Evolutionary conservation across 1,284 basidiomycete genomes (phyloP).

Genomic region (Leccinum pallidistipes): DNA sequence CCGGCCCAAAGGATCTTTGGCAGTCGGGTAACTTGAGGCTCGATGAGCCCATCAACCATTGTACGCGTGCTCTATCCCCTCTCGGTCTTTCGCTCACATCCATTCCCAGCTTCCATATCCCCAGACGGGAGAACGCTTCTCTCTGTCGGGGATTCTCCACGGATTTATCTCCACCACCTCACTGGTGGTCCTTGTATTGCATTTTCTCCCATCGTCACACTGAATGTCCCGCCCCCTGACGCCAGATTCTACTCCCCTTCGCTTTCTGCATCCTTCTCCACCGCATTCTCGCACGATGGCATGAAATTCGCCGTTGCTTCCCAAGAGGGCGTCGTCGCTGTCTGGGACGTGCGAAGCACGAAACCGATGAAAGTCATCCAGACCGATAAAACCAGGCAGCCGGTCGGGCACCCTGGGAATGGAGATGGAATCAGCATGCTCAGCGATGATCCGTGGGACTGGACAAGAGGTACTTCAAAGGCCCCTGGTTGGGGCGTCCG

Average conservation of each 20-base stretch:
- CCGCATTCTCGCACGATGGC: slow-evolving; percentile 79
- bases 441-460: slow-evolving; percentile 65
- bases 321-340: slow-evolving; percentile 81
- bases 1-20: slow-evolving; percentile 43
- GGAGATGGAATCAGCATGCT: slow-evolving; percentile 53
- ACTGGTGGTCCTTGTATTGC: slow-evolving; percentile 56
- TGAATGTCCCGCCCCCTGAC: slow-evolving; percentile 56
- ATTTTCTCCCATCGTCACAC: slow-evolving; percentile 56
- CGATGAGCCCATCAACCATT: slow-evolving; percentile 70
- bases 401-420: slow-evolving; percentile 37
- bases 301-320: slow-evolving; percentile 83
- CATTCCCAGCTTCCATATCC: slow-evolving; percentile 68
- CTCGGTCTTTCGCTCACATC: slow-evolving; percentile 21
- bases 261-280: slow-evolving; percentile 77
- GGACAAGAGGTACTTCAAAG: slow-evolving; percentile 52
- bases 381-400: slow-evolving; percentile 47
- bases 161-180: slow-evolving; percentile 75
- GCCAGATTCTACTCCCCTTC: slow-evolving; percentile 41
- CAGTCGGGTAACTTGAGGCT: slow-evolving; percentile 58
- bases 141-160: slow-evolving; percentile 83
- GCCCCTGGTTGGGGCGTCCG: slow-evolving; percentile 79
- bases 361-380: slow-evolving; percentile 68
- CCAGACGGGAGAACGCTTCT: slow-evolving; percentile 82
- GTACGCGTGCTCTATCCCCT: slow-evolving; percentile 43
- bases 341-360: slow-evolving; percentile 76